Percentiles rank a stretch among this genome's conserved stretches.
These are phyloP conservation scores for Monosporozyma unispora DNA, from an alignment of 805 yeast genomes.

Conservation along the genomic window DNA sequence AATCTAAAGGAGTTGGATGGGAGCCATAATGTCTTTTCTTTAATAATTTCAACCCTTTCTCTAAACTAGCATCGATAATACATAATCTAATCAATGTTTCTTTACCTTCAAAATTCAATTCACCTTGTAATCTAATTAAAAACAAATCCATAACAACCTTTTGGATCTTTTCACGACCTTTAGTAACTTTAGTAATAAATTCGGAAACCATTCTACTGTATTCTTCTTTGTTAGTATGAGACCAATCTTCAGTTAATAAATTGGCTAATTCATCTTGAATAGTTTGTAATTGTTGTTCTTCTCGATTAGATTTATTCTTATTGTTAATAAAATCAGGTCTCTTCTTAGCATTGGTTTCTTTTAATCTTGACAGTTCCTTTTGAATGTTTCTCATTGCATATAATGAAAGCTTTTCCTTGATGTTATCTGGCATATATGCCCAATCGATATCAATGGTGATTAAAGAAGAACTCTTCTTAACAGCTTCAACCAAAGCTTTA, in stretches of 20 bases:
- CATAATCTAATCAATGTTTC: conserved; percentile 67
- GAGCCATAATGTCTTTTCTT: conserved; percentile 19
- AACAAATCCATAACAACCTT: conserved; percentile 50
- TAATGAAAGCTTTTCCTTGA: conserved; percentile 60
- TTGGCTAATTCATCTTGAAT: conserved; percentile 43
- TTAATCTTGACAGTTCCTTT: conserved; percentile 32
- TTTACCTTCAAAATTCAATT: conserved; percentile 62
- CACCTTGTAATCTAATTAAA: conserved; percentile 44
- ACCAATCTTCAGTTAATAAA: conserved; percentile 34
- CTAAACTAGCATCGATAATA: conserved; percentile 62
- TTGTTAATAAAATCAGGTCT: neutral
- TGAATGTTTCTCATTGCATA: conserved; percentile 81
- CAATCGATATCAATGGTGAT: conserved; percentile 61
- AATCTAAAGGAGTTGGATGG: neutral
- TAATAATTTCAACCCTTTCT: conserved; percentile 38
- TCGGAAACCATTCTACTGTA: conserved; percentile 24
- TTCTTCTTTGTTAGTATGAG: conserved; percentile 13
- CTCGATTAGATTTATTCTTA: conserved; percentile 2
- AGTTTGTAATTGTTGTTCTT: conserved; percentile 42
- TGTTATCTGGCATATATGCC: conserved; percentile 44
- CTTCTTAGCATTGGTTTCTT: conserved; percentile 1
- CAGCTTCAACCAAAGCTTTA: conserved; percentile 57
- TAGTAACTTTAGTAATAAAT: conserved; percentile 32
- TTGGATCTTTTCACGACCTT: conserved; percentile 35
- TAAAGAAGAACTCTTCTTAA: conserved; percentile 52